Conservation (phyloP, 257 asterid genomes). For the Linderniella brevidens region DNA sequence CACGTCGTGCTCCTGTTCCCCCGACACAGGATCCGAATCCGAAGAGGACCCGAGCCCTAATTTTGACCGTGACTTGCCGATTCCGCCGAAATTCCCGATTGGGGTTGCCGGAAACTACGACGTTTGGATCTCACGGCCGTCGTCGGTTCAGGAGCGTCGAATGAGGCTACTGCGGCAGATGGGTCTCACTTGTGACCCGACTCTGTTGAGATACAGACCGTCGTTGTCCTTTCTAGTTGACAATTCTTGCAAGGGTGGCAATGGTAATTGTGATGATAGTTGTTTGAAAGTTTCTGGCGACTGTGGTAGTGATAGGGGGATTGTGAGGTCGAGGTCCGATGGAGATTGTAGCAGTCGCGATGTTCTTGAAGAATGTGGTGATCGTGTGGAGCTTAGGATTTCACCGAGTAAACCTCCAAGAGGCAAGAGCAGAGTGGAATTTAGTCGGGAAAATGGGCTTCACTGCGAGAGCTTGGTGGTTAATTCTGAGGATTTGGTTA, state of each 20-base stretch:
- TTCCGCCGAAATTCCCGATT: no score
- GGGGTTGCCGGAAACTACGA: no score
- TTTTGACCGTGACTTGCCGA: no score
- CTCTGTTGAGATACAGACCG: no score
- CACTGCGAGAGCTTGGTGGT: conserved; percentile 10
- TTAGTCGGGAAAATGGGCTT: conserved; percentile 12
- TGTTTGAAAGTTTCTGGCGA: conserved; percentile 1
- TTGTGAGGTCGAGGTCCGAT: conserved; percentile 45
- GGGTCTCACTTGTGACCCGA: not conserved
- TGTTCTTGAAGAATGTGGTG: not conserved
- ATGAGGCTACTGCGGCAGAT: not conserved
- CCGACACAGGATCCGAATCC: no score
- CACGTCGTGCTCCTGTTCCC: no score
- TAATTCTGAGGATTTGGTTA: conserved; percentile 16
- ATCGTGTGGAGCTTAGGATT: conserved; percentile 12
- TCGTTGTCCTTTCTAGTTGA: not conserved
- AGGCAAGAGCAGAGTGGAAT: conserved; percentile 18
- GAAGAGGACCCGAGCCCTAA: no score
- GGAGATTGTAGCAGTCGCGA: conserved; percentile 22
- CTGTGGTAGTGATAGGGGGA: conserved; percentile 17
- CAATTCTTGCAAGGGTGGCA: conserved; percentile 10
- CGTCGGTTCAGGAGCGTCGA: no score
- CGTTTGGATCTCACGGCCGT: no score
- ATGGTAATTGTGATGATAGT: conserved; percentile 7
- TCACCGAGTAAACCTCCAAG: conserved; percentile 32